A percentile compares a stretch with the other conserved stretches of the same genome.
Evolutionary conservation across 805 yeast species (phyloP).

Genomic region (Hanseniaspora clermontiae): DNA sequence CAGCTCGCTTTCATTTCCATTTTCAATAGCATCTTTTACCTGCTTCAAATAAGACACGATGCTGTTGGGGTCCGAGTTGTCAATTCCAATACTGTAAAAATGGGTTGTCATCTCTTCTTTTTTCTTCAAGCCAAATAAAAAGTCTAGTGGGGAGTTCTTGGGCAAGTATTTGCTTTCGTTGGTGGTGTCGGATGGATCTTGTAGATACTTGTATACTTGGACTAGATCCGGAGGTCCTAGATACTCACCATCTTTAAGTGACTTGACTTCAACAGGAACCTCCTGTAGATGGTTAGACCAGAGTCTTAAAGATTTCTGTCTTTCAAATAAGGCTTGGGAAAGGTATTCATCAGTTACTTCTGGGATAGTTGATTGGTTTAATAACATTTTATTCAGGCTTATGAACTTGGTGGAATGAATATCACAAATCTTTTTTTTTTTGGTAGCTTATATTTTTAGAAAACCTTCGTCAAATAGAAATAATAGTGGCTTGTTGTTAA

Average conservation of each 20-base stretch:
- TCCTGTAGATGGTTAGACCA: slow-evolving; percentile 35
- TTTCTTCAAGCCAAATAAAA: slow-evolving; percentile 6
- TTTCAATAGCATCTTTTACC: slow-evolving; percentile 49
- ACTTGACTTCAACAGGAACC: slow-evolving; percentile 30
- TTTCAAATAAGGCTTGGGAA: slow-evolving; percentile 49
- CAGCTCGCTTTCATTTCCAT: slow-evolving; percentile 16
- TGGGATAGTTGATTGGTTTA: slow-evolving; percentile 52
- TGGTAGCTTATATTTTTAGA: no score
- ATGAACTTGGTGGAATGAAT: no score
- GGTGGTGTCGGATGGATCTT: slow-evolving; percentile 18
- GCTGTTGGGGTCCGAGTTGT: slow-evolving; percentile 62
- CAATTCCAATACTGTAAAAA: slow-evolving; percentile 62
- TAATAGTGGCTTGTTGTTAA: no score
- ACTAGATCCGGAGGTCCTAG: slow-evolving; percentile 63
- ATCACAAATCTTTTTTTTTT: no score
- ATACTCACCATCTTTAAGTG: slow-evolving; percentile 4
- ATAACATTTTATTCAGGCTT: slow-evolving; percentile 17
- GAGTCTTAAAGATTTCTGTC: slow-evolving; percentile 36
- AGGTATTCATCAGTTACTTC: slow-evolving; percentile 49
- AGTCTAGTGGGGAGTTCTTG: not conserved
- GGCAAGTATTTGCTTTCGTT: not conserved
- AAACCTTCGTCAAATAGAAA: no score
- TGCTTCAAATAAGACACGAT: slow-evolving; percentile 64
- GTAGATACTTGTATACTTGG: slow-evolving; percentile 26
- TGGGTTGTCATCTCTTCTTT: slow-evolving; percentile 47